These are phyloP conservation scores for Penicillium sclerotigenum DNA, from an alignment of 2,329 filamentous ascomycete species.

Conservation along the genomic window DNA sequence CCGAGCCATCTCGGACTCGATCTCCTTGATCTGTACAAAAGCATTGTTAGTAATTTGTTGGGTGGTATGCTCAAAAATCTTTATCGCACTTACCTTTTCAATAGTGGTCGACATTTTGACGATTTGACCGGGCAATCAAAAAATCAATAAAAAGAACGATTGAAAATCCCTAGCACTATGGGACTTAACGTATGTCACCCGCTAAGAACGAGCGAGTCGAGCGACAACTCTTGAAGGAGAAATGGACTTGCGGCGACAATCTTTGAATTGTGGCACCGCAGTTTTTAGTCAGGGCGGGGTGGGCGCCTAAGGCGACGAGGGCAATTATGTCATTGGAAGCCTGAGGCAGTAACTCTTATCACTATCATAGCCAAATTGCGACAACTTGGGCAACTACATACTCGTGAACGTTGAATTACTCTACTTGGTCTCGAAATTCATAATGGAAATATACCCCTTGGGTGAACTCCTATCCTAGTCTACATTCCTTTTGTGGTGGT, in stretches of 20 bases:
- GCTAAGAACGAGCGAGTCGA: slow-evolving; percentile 6
- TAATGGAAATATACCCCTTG: background rate
- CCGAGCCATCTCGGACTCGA: slow-evolving; percentile 95
- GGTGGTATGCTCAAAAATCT: slow-evolving; percentile 6
- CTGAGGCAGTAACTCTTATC: slow-evolving; percentile 12
- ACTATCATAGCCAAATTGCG: slow-evolving; percentile 5
- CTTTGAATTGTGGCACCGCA: slow-evolving; percentile 33
- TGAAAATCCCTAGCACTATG: background rate
- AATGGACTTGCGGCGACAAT: slow-evolving; percentile 26
- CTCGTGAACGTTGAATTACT: background rate
- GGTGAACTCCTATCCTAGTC: background rate
- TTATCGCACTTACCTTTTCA: slow-evolving; percentile 76
- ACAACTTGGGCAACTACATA: slow-evolving; percentile 11
- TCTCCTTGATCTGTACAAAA: slow-evolving; percentile 77
- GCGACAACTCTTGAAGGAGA: slow-evolving; percentile 11
- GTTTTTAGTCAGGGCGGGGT: slow-evolving; percentile 33
- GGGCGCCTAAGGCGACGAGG: slow-evolving; percentile 22
- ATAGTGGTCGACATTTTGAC: slow-evolving; percentile 90
- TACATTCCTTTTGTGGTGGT: background rate
- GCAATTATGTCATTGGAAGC: slow-evolving; percentile 21
- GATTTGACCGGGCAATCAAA: slow-evolving; percentile 16
- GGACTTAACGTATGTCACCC: slow-evolving; percentile 5
- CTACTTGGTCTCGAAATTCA: background rate
- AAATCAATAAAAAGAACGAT: slow-evolving; percentile 5
- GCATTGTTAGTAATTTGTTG: slow-evolving; percentile 28